Conservation (phyloP, 2,329 filamentous ascomycete species). For the Eurotiales sp. region DNA sequence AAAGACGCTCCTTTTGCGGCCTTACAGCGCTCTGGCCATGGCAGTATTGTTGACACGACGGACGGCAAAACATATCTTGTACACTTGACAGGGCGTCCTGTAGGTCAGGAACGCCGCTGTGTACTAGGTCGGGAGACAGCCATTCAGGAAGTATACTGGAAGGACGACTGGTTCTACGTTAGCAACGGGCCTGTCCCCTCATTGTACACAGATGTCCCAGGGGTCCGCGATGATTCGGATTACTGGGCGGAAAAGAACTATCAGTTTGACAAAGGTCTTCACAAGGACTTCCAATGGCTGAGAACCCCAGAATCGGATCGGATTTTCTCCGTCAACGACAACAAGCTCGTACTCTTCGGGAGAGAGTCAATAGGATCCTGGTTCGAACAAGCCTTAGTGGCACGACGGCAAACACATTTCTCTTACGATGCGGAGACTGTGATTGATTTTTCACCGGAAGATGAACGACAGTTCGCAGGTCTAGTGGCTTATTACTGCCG, state of each 20-base stretch:
- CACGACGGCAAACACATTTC: conserved; percentile 14
- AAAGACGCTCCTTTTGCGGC: conserved; percentile 12
- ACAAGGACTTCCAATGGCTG: conserved; percentile 14
- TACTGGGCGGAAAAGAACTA: conserved; percentile 12
- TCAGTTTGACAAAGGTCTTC: conserved; percentile 4
- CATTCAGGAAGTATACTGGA: conserved; percentile 14
- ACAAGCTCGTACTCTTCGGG: conserved; percentile 10
- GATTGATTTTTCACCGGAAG: conserved; percentile 8
- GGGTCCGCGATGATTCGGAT: conserved; percentile 4
- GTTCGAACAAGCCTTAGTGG: conserved; percentile 13
- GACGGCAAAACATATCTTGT: conserved; percentile 12
- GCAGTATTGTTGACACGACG: conserved; percentile 13
- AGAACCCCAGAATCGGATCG: conserved; percentile 7
- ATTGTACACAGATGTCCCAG: conserved; percentile 12
- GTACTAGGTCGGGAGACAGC: conserved; percentile 14
- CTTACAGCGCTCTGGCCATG: conserved; percentile 14
- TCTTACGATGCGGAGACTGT: conserved; percentile 14
- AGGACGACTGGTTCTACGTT: conserved; percentile 14
- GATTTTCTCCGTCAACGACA: conserved; percentile 5
- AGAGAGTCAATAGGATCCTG: conserved; percentile 13
- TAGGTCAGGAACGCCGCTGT: conserved; percentile 12
- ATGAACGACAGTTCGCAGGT: conserved; percentile 13
- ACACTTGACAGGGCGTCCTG: conserved; percentile 13
- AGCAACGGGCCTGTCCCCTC: conserved; percentile 13
- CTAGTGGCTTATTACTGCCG: conserved; percentile 12